Evolutionary conservation across 805 yeast genomes (phyloP), one percentile per base, ranked within the genome.

Genomic region (Metschnikowia reukaufii): DNA sequence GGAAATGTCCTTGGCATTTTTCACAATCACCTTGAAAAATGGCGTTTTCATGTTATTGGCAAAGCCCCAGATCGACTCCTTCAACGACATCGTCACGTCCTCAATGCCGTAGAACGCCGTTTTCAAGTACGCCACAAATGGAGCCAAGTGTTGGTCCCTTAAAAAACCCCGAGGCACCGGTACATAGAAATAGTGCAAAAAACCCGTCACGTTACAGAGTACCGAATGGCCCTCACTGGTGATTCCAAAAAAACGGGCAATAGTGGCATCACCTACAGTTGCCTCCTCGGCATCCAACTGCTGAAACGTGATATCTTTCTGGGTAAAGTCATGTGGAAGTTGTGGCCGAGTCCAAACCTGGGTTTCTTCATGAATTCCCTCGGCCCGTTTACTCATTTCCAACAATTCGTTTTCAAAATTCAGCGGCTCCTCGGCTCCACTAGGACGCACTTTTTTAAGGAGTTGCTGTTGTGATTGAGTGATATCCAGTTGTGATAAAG

Each of bases 261-360:
- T 76, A 0, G 86, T 78, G 20, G 77, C 72, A 13, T 81, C 83
- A 31, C 79, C 78, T 7, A 78, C 62, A 23, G 68, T 62, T 2
- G 87, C 78, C 59, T 94, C 99, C 59, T 94, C 98, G 1, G 96
- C 96, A 64, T 94, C 99, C 57, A 94, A 72, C 60, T 94, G 99
- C 65, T 94, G 98, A 63, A 91, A 91, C 0, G 78, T 74, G 21
- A 86, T 74, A 57, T 85, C 90, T 33, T 64, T 61, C 1, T 63
- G 62, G 0, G 59, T 56, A 2, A 84, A 76, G 44, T 77, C 70
- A 1, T 44, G 34, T 2, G 85, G 79, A 5, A 81, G 57, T 0
- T 77, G 72, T 0, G 94, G 86, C 52, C 92, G 76, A 50, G 78
- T 74, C 72, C 78, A 73, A 12, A 39, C 45, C 44, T 73, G 78